Conservation (phyloP, 345 rosid genomes). For the Viola odorata region DNA sequence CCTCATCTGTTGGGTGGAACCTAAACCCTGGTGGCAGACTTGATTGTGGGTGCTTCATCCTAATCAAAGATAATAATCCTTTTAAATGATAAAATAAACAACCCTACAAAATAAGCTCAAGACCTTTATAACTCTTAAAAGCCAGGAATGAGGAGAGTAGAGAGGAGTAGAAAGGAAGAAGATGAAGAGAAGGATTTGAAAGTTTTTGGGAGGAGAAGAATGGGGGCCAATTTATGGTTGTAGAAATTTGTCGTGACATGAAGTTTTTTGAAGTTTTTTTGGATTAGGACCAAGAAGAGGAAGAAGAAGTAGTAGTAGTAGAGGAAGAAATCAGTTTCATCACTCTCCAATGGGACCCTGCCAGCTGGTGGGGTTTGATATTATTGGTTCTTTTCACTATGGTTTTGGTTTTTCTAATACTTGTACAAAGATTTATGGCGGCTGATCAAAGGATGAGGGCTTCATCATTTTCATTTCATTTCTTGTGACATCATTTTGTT, state of each 20-base stretch:
- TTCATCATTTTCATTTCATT: not conserved
- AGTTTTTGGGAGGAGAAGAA: conserved; percentile 51
- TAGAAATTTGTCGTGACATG: conserved; percentile 52
- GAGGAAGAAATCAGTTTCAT: conserved; percentile 18
- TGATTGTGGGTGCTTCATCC: conserved; percentile 63
- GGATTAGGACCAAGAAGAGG: conserved; percentile 33
- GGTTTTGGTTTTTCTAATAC: conserved; percentile 9
- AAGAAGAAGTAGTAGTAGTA: not conserved
- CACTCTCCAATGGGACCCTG: conserved; percentile 15
- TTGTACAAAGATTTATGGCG: conserved; percentile 32
- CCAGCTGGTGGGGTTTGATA: conserved; percentile 22
- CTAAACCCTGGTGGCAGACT: conserved; percentile 90
- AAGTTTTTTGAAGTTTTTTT: not conserved
- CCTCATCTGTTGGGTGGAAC: conserved; percentile 97
- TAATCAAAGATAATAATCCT: not conserved
- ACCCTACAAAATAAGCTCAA: not conserved
- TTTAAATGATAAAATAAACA: too few relatives aligned
- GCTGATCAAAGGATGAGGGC: conserved; percentile 29
- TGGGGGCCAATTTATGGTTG: conserved; percentile 56
- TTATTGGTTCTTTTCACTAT: conserved; percentile 5
- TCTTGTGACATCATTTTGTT: conserved; percentile 17
- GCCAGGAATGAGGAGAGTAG: not conserved
- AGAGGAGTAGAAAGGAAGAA: not conserved
- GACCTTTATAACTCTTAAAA: not conserved
- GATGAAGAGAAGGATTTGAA: conserved; percentile 37